phyloP scores from a whole-genome alignment of 2,329 filamentous ascomycete species.

The Pyrenophora seminiperda region DNA sequence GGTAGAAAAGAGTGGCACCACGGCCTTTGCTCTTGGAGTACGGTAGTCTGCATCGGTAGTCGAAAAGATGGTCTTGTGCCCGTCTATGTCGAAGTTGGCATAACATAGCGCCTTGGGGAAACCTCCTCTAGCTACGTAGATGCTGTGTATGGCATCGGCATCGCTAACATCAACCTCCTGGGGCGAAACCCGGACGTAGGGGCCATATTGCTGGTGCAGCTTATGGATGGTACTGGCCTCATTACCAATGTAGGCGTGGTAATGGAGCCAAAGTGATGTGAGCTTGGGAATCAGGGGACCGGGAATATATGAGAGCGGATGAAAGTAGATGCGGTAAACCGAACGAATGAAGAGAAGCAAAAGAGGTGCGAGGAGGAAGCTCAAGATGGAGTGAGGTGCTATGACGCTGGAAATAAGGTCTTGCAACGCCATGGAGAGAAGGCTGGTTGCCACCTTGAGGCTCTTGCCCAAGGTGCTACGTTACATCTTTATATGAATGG shows the following conservation, averaged over 20 bases:
- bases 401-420: constrained; percentile 3
- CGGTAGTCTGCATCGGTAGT: constrained; percentile 51
- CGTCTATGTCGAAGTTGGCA: constrained; percentile 63
- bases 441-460: not conserved
- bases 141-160: constrained; percentile 51
- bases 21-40: constrained; percentile 56
- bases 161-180: constrained; percentile 38
- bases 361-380: constrained; percentile 4
- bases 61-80: constrained; percentile 61
- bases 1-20: constrained; percentile 57
- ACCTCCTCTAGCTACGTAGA: constrained; percentile 60
- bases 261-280: constrained; percentile 35
- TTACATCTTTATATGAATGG: constrained; percentile 5
- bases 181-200: constrained; percentile 33
- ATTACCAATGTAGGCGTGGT: constrained; percentile 37
- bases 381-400: constrained; percentile 7
- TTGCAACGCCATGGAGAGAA: constrained; percentile 13
- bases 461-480: not conserved
- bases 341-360: constrained; percentile 19
- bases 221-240: constrained; percentile 29
- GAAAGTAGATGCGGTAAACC: constrained; percentile 31
- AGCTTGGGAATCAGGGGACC: constrained; percentile 30
- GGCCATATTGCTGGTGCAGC: constrained; percentile 30
- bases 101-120: constrained; percentile 60
- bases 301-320: constrained; percentile 31